phyloP scores from a whole-genome alignment of 257 asterid genomes.

The Jaltomata sinuosa region DNA sequence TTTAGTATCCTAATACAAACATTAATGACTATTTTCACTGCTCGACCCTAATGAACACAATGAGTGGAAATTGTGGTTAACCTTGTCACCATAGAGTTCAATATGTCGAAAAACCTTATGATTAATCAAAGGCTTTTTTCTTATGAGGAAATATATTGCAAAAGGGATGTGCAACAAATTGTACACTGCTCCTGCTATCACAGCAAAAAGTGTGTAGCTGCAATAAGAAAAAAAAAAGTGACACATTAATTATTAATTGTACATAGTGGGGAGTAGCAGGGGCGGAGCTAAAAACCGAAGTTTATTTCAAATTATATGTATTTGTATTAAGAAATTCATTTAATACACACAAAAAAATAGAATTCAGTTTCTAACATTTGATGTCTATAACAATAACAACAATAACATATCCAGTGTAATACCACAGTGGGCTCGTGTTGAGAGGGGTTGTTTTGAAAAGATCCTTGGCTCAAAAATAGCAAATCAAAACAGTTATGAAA shows the following conservation, averaged over 20 bases:
- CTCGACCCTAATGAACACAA: no score
- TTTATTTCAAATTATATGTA: background rate
- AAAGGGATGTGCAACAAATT: constrained; percentile 3
- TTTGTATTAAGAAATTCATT: background rate
- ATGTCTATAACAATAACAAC: background rate
- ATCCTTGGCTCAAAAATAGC: background rate
- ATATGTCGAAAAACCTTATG: background rate
- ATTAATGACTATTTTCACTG: no score
- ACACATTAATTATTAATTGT: background rate
- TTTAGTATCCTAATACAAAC: no score
- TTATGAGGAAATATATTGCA: background rate
- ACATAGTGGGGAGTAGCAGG: background rate
- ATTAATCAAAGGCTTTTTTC: background rate
- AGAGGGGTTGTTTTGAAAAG: background rate
- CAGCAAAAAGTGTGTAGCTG: constrained; percentile 3
- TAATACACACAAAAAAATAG: background rate
- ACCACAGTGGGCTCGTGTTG: background rate
- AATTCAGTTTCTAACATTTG: background rate
- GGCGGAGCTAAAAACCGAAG: background rate
- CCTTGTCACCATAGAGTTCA: constrained; percentile 13
- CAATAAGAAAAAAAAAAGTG: background rate
- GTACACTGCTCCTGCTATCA: constrained; percentile 1
- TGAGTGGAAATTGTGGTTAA: background rate
- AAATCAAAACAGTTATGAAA: background rate
- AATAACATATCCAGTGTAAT: fast-evolving